Percentiles rank a stretch among this genome's conserved stretches.
phyloP scores from a whole-genome alignment of 805 yeast genomes.

The Barnettozyma vustinii region DNA sequence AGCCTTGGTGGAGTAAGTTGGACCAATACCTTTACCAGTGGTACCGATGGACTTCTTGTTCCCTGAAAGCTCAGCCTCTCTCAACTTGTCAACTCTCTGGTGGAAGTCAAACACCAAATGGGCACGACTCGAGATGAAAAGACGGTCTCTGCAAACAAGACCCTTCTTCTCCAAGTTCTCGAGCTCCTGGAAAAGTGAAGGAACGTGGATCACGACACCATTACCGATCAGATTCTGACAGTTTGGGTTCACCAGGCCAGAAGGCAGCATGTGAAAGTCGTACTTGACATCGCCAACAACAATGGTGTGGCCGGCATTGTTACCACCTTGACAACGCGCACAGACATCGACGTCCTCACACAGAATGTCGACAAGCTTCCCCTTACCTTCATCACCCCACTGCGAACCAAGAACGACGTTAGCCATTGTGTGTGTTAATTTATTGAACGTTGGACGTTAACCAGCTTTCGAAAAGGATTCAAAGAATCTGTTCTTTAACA shows the following conservation, averaged over 20 bases:
- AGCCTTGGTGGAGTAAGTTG: slow-evolving; percentile 95
- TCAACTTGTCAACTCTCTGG: slow-evolving; percentile 91
- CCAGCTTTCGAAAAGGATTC: slow-evolving; percentile 3
- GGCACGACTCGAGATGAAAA: slow-evolving; percentile 88
- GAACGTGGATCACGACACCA: slow-evolving; percentile 94
- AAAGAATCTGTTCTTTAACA: slow-evolving; percentile 14
- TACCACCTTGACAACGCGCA: slow-evolving; percentile 98
- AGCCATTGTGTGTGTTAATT: slow-evolving; percentile 29
- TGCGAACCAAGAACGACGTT: slow-evolving; percentile 94
- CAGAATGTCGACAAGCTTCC: slow-evolving; percentile 89
- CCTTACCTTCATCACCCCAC: slow-evolving; percentile 99
- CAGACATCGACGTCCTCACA: slow-evolving; percentile 96
- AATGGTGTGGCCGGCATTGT: slow-evolving; percentile 98
- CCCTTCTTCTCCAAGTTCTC: slow-evolving; percentile 80
- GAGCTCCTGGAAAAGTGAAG: slow-evolving; percentile 86
- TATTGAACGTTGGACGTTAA: slow-evolving; percentile 10
- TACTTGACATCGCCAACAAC: slow-evolving; percentile 85
- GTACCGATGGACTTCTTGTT: slow-evolving; percentile 88
- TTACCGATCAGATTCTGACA: slow-evolving; percentile 89
- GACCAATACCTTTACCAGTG: slow-evolving; percentile 98
- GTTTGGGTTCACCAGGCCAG: slow-evolving; percentile 92
- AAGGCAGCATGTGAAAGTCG: slow-evolving; percentile 98
- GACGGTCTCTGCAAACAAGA: slow-evolving; percentile 51
- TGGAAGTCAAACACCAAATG: slow-evolving; percentile 97
- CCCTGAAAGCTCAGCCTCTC: slow-evolving; percentile 77